Percentiles rank a stretch among this genome's conserved stretches.
Evolutionary conservation across 2,329 filamentous ascomycete species (phyloP).

Genomic region (Alternaria novae-zelandiae): DNA sequence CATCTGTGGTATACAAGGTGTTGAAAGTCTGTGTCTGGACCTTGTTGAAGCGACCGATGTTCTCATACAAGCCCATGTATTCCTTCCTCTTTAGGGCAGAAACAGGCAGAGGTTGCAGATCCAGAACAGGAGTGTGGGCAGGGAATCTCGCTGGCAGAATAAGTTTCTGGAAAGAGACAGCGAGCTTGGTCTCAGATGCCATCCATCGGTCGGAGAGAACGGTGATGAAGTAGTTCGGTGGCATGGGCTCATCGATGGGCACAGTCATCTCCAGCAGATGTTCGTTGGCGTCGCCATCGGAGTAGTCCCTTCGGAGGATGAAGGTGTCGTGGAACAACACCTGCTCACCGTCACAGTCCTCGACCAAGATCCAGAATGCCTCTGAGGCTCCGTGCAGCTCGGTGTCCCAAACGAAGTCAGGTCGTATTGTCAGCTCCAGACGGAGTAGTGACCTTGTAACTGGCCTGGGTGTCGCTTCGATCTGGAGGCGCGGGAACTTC

Average conservation of each 20-base stretch:
- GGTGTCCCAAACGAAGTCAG: slow-evolving; percentile 96
- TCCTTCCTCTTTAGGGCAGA: slow-evolving; percentile 86
- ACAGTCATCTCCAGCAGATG: slow-evolving; percentile 97
- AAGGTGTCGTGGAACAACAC: slow-evolving; percentile 96
- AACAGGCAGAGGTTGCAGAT: slow-evolving; percentile 89
- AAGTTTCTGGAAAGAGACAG: slow-evolving; percentile 93
- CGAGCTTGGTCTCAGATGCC: slow-evolving; percentile 92
- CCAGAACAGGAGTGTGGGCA: slow-evolving; percentile 87
- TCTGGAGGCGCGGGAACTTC: slow-evolving; percentile 91
- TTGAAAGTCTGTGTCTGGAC: slow-evolving; percentile 98
- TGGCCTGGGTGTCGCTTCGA: slow-evolving; percentile 92
- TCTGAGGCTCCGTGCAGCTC: slow-evolving; percentile 85
- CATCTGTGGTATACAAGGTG: slow-evolving; percentile 85
- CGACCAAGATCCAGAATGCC: slow-evolving; percentile 95
- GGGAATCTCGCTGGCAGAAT: slow-evolving; percentile 95
- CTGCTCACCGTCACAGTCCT: slow-evolving; percentile 96
- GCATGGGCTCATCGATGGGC: slow-evolving; percentile 95
- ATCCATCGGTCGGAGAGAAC: slow-evolving; percentile 97
- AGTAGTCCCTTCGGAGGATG: slow-evolving; percentile 87
- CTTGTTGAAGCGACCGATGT: slow-evolving; percentile 92
- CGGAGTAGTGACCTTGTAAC: slow-evolving; percentile 93
- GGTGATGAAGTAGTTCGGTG: slow-evolving; percentile 97
- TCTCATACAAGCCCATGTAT: slow-evolving; percentile 79
- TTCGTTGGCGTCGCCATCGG: slow-evolving; percentile 83
- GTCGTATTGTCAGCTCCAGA: slow-evolving; percentile 87